A percentile compares a stretch with the other conserved stretches of the same genome.
phyloP scores from a whole-genome alignment of 2,329 filamentous ascomycete species.

The Ploettnerulaceae sp. region DNA sequence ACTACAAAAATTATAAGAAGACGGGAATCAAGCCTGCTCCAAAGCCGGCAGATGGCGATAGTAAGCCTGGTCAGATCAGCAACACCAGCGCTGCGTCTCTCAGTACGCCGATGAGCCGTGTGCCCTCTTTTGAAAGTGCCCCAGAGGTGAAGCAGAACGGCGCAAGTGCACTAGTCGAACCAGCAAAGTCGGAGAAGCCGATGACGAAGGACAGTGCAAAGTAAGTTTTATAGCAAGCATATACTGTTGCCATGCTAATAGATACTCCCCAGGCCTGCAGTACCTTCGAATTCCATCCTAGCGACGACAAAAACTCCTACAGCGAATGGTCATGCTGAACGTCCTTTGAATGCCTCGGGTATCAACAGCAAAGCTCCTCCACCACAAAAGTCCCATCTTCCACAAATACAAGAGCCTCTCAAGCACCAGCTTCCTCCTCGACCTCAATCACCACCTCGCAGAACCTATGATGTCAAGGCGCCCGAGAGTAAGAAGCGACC shows the following conservation, averaged over 20 bases:
- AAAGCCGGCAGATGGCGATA: constrained; percentile 14
- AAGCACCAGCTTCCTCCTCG: constrained; percentile 30
- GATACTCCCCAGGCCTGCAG: constrained; percentile 14
- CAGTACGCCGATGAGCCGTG: constrained; percentile 24
- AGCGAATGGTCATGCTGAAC: constrained; percentile 20
- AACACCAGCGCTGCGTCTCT: constrained; percentile 20
- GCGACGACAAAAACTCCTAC: constrained; percentile 13
- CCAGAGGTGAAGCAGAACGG: constrained; percentile 24
- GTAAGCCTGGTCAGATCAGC: constrained; percentile 18
- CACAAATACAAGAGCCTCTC: constrained; percentile 14
- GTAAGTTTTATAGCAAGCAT: constrained; percentile 3
- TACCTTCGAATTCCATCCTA: constrained; percentile 9
- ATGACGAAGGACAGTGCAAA: not conserved
- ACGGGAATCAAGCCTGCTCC: constrained; percentile 27
- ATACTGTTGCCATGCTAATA: constrained; percentile 10
- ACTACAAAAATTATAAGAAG: constrained; percentile 32
- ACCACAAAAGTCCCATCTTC: constrained; percentile 7
- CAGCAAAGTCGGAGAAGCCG: constrained; percentile 6
- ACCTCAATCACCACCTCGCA: constrained; percentile 25
- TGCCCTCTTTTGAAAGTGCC: constrained; percentile 23
- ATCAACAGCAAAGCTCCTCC: constrained; percentile 3
- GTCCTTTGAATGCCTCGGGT: too few species aligned
- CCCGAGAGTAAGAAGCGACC: constrained; percentile 26
- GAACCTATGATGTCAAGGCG: constrained; percentile 14
- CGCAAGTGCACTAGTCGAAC: not conserved